Percentiles rank a stretch among this genome's conserved stretches.
Evolutionary conservation across 2,329 filamentous ascomycete genomes (phyloP).

Genomic region (Tetracladium maxilliforme): DNA sequence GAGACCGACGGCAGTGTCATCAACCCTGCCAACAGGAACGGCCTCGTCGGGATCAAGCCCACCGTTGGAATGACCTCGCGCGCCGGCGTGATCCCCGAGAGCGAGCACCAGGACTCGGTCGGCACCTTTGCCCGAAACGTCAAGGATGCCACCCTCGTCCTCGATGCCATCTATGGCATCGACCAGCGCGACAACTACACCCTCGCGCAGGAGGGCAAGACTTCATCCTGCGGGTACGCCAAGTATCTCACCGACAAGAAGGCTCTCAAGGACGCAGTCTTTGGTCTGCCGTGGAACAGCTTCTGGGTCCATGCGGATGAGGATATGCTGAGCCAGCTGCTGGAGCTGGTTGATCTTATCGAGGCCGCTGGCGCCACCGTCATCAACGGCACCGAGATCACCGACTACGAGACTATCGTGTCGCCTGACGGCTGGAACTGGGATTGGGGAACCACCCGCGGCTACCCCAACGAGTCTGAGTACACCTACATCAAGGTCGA

Average conservation of each 20-base stretch:
- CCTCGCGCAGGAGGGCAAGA: slow-evolving; percentile 31
- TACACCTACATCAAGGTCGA: slow-evolving; percentile 60
- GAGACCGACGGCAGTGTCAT: slow-evolving; percentile 65
- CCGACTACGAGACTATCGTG: slow-evolving; percentile 44
- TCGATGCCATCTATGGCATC: slow-evolving; percentile 54
- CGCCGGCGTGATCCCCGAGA: slow-evolving; percentile 48
- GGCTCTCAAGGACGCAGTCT: slow-evolving; percentile 43
- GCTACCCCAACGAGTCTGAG: slow-evolving; percentile 57
- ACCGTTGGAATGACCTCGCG: slow-evolving; percentile 60
- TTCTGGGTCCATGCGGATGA: slow-evolving; percentile 50
- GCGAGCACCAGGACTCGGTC: slow-evolving; percentile 52
- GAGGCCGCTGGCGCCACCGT: slow-evolving; percentile 47
- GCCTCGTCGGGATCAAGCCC: slow-evolving; percentile 60
- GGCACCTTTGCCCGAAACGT: slow-evolving; percentile 55
- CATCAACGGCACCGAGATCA: slow-evolving; percentile 56
- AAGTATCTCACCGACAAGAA: slow-evolving; percentile 29
- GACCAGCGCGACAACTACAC: slow-evolving; percentile 55
- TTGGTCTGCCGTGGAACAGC: slow-evolving; percentile 57
- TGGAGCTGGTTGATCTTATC: slow-evolving; percentile 35
- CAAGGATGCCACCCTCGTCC: slow-evolving; percentile 48
- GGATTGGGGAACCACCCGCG: slow-evolving; percentile 48
- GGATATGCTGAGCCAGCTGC: slow-evolving; percentile 38
- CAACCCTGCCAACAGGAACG: slow-evolving; percentile 55
- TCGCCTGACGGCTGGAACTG: slow-evolving; percentile 60
- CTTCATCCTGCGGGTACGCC: not conserved